A percentile compares a stretch with the other conserved stretches of the same genome.
Evolutionary conservation across 169 alveolate genomes (phyloP).

Genomic region (Fabrea salina): DNA sequence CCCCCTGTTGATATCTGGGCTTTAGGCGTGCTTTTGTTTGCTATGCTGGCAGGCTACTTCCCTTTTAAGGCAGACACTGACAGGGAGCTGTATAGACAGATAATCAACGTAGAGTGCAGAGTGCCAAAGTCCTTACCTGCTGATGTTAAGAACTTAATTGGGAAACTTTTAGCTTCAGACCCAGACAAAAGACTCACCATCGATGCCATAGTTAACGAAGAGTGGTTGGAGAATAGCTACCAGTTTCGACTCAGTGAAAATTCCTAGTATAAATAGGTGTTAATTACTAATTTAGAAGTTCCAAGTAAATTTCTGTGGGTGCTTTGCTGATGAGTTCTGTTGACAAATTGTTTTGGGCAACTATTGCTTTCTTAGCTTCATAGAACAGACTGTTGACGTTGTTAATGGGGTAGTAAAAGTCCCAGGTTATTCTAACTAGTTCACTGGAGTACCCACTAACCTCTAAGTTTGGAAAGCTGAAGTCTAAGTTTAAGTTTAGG

Average conservation of each 20-base stretch:
- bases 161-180: constrained; percentile 42
- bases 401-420: not conserved
- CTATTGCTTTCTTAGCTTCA: not conserved
- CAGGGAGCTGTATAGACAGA: constrained; percentile 56
- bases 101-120: constrained; percentile 49
- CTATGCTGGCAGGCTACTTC: constrained; percentile 62
- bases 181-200: constrained; percentile 53
- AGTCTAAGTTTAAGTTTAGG: not conserved
- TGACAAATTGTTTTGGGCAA: not conserved
- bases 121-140: constrained; percentile 41
- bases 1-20: constrained; percentile 76
- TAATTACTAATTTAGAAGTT: too few relatives aligned
- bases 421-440: not conserved
- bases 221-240: constrained; percentile 37
- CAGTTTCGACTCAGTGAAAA: too few relatives aligned
- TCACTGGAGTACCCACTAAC: not conserved
- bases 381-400: not conserved
- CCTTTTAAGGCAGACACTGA: constrained; percentile 73
- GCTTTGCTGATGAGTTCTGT: not conserved
- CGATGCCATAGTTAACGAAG: constrained; percentile 34
- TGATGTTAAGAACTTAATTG: constrained; percentile 41
- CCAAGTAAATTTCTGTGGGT: not conserved
- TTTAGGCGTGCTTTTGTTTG: constrained; percentile 66
- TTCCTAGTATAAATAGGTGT: too few relatives aligned
- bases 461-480: not conserved